phyloP scores from a whole-genome alignment of 2,329 filamentous ascomycete genomes.

The Claviceps pusilla region DNA sequence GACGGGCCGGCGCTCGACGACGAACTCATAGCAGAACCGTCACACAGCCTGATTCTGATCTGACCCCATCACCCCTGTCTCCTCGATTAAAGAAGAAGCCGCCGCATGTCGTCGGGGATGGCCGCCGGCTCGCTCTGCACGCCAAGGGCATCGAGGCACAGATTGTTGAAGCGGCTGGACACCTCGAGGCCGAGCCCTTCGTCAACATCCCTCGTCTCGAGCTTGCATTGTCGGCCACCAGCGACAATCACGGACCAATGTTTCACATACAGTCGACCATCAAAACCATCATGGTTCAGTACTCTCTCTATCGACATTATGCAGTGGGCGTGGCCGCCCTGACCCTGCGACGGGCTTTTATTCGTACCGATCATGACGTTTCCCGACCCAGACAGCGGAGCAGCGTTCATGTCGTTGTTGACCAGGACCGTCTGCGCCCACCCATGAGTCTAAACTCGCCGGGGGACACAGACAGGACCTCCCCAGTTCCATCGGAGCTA shows the following conservation, averaged over 20 bases:
- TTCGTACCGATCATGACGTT: constrained; percentile 33
- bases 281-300: constrained; percentile 66
- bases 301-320: constrained; percentile 89
- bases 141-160: constrained; percentile 75
- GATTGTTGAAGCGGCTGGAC: constrained; percentile 75
- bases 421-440: constrained; percentile 17
- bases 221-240: constrained; percentile 67
- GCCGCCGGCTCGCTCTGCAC: constrained; percentile 66
- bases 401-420: constrained; percentile 8
- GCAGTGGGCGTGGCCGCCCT: constrained; percentile 67
- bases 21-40: constrained; percentile 61
- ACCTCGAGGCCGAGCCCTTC: constrained; percentile 74
- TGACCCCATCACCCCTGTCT: constrained; percentile 19
- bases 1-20: constrained; percentile 42
- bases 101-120: constrained; percentile 49
- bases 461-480: constrained; percentile 17
- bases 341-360: constrained; percentile 58
- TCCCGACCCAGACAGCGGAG: constrained; percentile 19
- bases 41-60: constrained; percentile 54
- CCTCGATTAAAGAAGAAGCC: constrained; percentile 36
- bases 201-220: constrained; percentile 77
- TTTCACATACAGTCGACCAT: constrained; percentile 76
- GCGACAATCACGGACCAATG: constrained; percentile 73
- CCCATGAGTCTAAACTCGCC: constrained; percentile 16
- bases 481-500: constrained; percentile 41